phyloP scores from a whole-genome alignment of 1,284 basidiomycete species.

The Porogramme epimiltina region DNA sequence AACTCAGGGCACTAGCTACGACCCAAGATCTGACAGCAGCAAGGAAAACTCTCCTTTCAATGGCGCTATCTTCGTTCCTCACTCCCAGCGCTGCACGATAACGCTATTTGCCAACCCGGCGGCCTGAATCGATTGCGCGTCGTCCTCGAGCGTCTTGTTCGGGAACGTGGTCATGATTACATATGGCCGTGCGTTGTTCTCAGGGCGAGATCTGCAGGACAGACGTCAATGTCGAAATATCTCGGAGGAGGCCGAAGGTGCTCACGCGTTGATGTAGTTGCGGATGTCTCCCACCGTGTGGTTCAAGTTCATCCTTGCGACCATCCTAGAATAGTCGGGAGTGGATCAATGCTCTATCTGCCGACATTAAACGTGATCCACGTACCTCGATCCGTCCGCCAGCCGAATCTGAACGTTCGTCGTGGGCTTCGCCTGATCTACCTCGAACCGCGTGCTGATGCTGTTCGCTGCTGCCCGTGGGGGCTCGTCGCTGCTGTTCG shows the following conservation, averaged over 20 bases:
- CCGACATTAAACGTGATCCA: slow-evolving; percentile 4
- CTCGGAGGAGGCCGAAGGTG: too few species aligned
- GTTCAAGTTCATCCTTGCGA: slow-evolving; percentile 87
- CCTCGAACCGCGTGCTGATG: slow-evolving; percentile 68
- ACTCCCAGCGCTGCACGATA: slow-evolving; percentile 83
- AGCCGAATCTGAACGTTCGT: slow-evolving; percentile 92
- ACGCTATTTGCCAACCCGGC: slow-evolving; percentile 84
- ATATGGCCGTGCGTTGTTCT: slow-evolving; percentile 65
- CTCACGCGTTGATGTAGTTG: slow-evolving; percentile 88
- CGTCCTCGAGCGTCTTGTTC: slow-evolving; percentile 71
- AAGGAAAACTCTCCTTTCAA: too few species aligned
- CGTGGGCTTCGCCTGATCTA: slow-evolving; percentile 80
- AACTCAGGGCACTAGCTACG: too few species aligned
- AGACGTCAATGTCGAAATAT: too few species aligned
- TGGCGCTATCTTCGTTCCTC: too few species aligned
- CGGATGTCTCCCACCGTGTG: slow-evolving; percentile 90
- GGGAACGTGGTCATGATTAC: slow-evolving; percentile 89
- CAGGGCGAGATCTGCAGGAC: slow-evolving; percentile 75
- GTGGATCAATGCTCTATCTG: neutral
- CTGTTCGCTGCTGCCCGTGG: slow-evolving; percentile 39
- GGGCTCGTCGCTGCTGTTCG: slow-evolving; percentile 23
- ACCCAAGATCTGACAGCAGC: too few species aligned
- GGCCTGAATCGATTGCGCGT: slow-evolving; percentile 67
- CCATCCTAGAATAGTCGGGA: slow-evolving; percentile 55
- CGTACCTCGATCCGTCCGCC: slow-evolving; percentile 87